phyloP scores from a whole-genome alignment of 371 early-diverging fungal species.

The Smittium culicis region DNA sequence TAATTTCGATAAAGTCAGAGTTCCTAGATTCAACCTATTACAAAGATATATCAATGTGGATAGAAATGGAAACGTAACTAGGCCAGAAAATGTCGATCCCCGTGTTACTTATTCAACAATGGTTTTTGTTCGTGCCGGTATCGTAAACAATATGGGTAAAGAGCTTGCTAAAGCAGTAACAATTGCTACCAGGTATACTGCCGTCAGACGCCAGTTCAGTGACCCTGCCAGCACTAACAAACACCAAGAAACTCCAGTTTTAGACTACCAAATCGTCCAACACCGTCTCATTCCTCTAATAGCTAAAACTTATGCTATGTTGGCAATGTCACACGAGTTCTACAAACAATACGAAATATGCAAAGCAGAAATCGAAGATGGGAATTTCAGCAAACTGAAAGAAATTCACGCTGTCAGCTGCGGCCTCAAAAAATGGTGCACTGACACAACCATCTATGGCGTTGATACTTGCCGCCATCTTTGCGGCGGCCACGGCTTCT shows the following conservation, averaged over 20 bases:
- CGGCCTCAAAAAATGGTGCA: constrained; percentile 66
- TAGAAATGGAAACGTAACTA: constrained; percentile 45
- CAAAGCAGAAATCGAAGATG: constrained; percentile 36
- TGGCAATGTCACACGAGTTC: constrained; percentile 51
- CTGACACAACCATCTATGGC: constrained; percentile 52
- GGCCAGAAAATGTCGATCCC: constrained; percentile 42
- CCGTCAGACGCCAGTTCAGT: constrained; percentile 45
- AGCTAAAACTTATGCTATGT: constrained; percentile 54
- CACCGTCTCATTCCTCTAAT: constrained; percentile 55
- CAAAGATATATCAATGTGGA: constrained; percentile 61
- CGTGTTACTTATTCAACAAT: constrained; percentile 66
- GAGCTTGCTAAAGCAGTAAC: constrained; percentile 44
- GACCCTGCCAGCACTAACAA: constrained; percentile 2
- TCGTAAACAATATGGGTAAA: constrained; percentile 36
- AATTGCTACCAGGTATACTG: constrained; percentile 52
- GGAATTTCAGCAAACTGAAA: constrained; percentile 38
- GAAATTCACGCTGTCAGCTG: constrained; percentile 75
- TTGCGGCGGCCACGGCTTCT: constrained; percentile 74
- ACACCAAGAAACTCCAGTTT: constrained; percentile 47
- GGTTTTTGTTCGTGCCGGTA: constrained; percentile 52
- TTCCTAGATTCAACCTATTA: constrained; percentile 64
- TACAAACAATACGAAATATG: constrained; percentile 40
- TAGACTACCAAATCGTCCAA: constrained; percentile 63
- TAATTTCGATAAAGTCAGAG: constrained; percentile 55
- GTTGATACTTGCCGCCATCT: constrained; percentile 47